These are phyloP conservation scores for Penicillium sp. DNA, from an alignment of 2,329 filamentous ascomycete species.

Conservation along the genomic window DNA sequence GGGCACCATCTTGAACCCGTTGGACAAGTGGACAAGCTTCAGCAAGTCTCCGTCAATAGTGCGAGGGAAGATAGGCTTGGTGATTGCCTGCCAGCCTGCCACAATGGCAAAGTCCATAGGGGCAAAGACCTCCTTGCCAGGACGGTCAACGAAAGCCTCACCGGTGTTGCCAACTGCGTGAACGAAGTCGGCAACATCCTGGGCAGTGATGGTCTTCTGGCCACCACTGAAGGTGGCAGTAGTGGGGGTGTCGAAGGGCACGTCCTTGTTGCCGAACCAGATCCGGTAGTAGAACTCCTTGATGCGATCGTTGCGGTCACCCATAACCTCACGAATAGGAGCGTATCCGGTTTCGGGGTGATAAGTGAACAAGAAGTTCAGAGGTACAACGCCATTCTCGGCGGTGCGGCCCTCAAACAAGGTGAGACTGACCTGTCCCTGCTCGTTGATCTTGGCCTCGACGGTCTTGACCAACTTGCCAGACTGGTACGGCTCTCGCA, in stretches of 20 bases:
- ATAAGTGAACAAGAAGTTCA: conserved; percentile 88
- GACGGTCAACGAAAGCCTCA: conserved; percentile 93
- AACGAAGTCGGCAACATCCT: conserved; percentile 98
- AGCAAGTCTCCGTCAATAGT: conserved; percentile 94
- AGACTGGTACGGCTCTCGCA: conserved; percentile 82
- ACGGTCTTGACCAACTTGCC: conserved; percentile 87
- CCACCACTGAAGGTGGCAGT: conserved; percentile 90
- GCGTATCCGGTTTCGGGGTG: conserved; percentile 94
- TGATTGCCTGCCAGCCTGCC: conserved; percentile 98
- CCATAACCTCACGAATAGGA: conserved; percentile 97
- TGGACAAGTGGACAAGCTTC: conserved; percentile 94
- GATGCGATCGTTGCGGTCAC: conserved; percentile 92
- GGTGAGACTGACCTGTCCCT: conserved; percentile 80
- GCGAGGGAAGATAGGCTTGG: conserved; percentile 97
- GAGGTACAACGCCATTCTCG: conserved; percentile 73
- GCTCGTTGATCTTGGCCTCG: conserved; percentile 72
- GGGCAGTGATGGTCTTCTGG: conserved; percentile 77
- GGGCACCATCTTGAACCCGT: conserved; percentile 96
- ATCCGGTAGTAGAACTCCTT: conserved; percentile 99
- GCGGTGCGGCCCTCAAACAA: conserved; percentile 93
- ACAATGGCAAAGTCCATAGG: conserved; percentile 99
- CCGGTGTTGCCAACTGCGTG: conserved; percentile 97
- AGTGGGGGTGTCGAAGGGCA: conserved; percentile 81
- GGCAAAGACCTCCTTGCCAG: conserved; percentile 88
- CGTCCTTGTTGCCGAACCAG: conserved; percentile 87